Percentiles rank a stretch among this genome's conserved stretches.
These are phyloP conservation scores for Prunus kanzakura DNA, from an alignment of 306 rosid genomes.

Conservation along the genomic window DNA sequence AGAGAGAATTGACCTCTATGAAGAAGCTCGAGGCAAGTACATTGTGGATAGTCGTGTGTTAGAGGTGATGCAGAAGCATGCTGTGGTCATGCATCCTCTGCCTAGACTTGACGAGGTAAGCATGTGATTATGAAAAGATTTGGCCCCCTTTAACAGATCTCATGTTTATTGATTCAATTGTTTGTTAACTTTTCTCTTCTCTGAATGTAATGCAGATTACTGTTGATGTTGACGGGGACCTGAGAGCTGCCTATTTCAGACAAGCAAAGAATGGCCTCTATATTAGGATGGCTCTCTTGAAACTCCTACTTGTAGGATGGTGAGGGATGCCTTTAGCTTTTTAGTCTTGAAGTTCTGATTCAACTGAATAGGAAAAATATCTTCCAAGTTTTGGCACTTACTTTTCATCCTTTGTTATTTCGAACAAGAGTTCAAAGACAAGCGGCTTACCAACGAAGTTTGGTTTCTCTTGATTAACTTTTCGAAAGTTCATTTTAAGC, in stretches of 20 bases:
- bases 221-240: conserved; percentile 68
- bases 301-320: conserved; percentile 83
- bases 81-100: conserved; percentile 86
- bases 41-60: conserved; percentile 62
- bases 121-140: neutral
- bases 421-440: neutral
- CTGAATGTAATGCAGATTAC: conserved; percentile 53
- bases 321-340: conserved; percentile 13
- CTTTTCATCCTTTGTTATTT: neutral
- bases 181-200: neutral
- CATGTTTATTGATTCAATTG: neutral
- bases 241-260: conserved; percentile 78
- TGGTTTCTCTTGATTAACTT: neutral
- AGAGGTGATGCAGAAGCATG: conserved; percentile 67
- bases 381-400: neutral
- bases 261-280: conserved; percentile 88
- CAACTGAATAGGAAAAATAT: neutral
- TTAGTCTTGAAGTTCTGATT: neutral
- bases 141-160: neutral
- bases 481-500: neutral
- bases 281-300: conserved; percentile 78
- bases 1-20: conserved; percentile 71
- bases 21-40: conserved; percentile 85
- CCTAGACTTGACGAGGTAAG: conserved; percentile 93
- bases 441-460: neutral